Evolutionary conservation across 768 basidiomycete genomes (phyloP).

Genomic region (Amanita phalloides): DNA sequence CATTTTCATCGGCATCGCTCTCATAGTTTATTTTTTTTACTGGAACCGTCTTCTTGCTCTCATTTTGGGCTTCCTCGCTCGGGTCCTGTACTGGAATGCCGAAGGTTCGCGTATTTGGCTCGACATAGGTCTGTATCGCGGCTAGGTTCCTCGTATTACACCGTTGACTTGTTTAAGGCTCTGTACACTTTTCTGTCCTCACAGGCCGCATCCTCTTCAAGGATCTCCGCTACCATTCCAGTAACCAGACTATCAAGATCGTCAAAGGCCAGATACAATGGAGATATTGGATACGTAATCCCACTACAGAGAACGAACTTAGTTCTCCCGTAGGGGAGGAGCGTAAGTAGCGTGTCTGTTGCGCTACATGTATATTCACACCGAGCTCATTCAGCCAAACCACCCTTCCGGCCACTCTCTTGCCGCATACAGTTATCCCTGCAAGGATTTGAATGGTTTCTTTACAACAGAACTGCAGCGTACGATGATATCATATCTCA

Average conservation of each 20-base stretch:
- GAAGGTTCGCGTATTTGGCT: constrained; percentile 74
- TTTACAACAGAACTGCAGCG: constrained; percentile 84
- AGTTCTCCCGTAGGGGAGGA: constrained; percentile 38
- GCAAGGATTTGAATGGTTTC: constrained; percentile 86
- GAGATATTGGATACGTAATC: constrained; percentile 87
- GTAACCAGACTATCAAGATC: constrained; percentile 81
- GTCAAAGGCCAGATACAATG: constrained; percentile 83
- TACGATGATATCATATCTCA: constrained; percentile 81
- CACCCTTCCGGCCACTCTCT: constrained; percentile 30
- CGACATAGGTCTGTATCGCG: constrained; percentile 50
- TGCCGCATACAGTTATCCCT: constrained; percentile 76
- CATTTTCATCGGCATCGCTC: constrained; percentile 40
- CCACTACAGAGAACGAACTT: constrained; percentile 67
- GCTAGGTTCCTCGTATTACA: neutral
- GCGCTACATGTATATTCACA: constrained; percentile 1
- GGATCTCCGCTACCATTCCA: constrained; percentile 83
- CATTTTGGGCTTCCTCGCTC: constrained; percentile 52
- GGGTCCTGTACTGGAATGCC: constrained; percentile 70
- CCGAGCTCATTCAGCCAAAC: constrained; percentile 20
- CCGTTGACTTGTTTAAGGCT: constrained; percentile 37
- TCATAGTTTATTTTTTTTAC: constrained; percentile 79
- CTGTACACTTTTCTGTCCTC: constrained; percentile 85
- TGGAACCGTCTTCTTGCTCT: constrained; percentile 80
- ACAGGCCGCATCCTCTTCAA: constrained; percentile 83
- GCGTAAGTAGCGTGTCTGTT: constrained; percentile 25